These are phyloP conservation scores for Dactylellina haptotyla DNA, from an alignment of 2,329 filamentous ascomycete genomes.

Conservation along the genomic window DNA sequence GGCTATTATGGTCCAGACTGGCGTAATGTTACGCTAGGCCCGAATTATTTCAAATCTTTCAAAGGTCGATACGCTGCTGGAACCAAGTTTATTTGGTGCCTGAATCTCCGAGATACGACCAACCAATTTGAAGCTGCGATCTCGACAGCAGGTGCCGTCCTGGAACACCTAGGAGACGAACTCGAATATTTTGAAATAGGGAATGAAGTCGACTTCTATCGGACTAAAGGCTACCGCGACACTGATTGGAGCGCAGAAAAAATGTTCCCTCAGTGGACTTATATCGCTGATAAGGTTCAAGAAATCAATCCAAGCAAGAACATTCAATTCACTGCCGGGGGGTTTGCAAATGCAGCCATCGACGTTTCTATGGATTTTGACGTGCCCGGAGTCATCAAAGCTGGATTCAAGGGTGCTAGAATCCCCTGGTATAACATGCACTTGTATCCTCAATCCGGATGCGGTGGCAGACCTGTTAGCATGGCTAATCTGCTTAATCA, in stretches of 20 bases:
- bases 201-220: constrained; percentile 47
- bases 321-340: constrained; percentile 32
- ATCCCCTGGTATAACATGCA: constrained; percentile 47
- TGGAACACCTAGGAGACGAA: background rate
- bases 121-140: background rate
- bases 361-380: constrained; percentile 35
- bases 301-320: constrained; percentile 10
- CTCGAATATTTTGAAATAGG: constrained; percentile 47
- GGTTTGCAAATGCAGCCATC: constrained; percentile 32
- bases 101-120: background rate
- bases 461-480: constrained; percentile 2
- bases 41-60: background rate
- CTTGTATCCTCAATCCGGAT: constrained; percentile 41
- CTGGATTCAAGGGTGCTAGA: constrained; percentile 18
- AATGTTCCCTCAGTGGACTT: constrained; percentile 45
- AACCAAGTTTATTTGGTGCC: background rate
- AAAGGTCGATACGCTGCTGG: background rate
- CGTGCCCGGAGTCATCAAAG: constrained; percentile 29
- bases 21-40: background rate
- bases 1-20: background rate
- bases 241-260: constrained; percentile 16
- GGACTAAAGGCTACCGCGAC: constrained; percentile 28
- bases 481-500: constrained; percentile 27
- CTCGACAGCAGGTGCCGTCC: background rate
- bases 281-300: constrained; percentile 40